These are phyloP conservation scores for Nannochloropsis gaditana DNA, from an alignment of 108 stramenopile species.

Conservation along the genomic window DNA sequence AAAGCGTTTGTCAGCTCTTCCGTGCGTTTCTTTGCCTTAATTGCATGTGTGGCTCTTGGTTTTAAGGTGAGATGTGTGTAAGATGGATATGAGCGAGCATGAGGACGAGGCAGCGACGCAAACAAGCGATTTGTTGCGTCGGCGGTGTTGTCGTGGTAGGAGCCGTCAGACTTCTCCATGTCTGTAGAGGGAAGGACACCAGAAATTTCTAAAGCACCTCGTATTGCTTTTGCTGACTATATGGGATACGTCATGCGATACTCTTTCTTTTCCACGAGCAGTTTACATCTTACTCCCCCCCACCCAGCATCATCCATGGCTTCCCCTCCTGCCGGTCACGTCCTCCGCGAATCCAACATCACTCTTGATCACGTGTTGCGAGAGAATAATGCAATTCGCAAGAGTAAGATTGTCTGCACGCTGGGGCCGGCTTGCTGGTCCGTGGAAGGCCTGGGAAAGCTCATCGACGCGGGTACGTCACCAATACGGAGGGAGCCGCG, in stretches of 20 bases:
- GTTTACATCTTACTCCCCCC: neutral
- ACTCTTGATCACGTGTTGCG: conserved; percentile 42
- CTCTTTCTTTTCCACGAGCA: neutral
- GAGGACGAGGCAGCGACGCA: too few relatives aligned
- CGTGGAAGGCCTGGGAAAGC: conserved; percentile 57
- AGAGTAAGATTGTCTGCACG: conserved; percentile 85
- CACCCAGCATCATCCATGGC: neutral
- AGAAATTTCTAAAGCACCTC: too few relatives aligned
- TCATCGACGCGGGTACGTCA: conserved; percentile 44
- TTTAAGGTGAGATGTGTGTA: too few relatives aligned
- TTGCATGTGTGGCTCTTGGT: too few relatives aligned
- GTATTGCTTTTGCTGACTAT: too few relatives aligned
- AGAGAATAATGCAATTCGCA: conserved; percentile 33
- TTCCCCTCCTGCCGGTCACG: neutral
- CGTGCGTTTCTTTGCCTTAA: too few relatives aligned
- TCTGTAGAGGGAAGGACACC: too few relatives aligned
- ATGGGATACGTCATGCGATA: neutral
- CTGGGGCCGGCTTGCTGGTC: conserved; percentile 76
- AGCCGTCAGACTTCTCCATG: too few relatives aligned
- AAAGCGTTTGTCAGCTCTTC: too few relatives aligned
- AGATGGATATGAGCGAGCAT: too few relatives aligned
- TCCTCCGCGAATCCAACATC: conserved; percentile 8
- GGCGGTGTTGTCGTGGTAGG: too few relatives aligned
- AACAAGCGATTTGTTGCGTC: too few relatives aligned
- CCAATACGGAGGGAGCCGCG: neutral